Evolutionary conservation across 176 grass and related monocot genomes (phyloP).

Genomic region (Echinochloa phyllopogon): DNA sequence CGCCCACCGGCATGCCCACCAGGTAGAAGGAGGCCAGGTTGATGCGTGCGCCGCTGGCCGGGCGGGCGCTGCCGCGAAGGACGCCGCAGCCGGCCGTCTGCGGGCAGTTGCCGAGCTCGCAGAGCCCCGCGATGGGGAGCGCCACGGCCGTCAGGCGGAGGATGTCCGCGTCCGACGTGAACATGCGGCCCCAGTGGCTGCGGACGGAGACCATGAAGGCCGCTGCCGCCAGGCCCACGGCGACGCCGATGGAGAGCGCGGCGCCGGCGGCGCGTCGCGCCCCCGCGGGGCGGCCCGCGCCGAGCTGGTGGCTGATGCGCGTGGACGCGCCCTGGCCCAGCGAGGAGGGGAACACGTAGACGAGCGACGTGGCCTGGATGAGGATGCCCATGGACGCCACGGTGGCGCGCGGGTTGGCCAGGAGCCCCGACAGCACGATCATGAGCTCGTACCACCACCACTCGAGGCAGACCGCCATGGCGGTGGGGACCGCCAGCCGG

Average conservation of each 20-base stretch:
- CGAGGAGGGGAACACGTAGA: conserved; percentile 90
- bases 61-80: conserved; percentile 80
- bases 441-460: conserved; percentile 99
- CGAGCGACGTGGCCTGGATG: conserved; percentile 91
- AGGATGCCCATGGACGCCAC: conserved; percentile 98
- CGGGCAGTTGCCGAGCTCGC: conserved; percentile 96
- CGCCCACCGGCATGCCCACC: conserved; percentile 91
- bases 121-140: conserved; percentile 90
- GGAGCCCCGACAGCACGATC: conserved; percentile 92
- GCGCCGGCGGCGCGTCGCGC: conserved; percentile 62
- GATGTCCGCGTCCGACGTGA: conserved; percentile 79
- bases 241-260: conserved; percentile 54
- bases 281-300: conserved; percentile 53
- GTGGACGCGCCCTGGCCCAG: conserved; percentile 91
- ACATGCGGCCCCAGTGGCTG: conserved; percentile 71
- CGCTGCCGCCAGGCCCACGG: conserved; percentile 57
- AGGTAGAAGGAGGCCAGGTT: conserved; percentile 96
- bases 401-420: conserved; percentile 73
- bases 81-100: conserved; percentile 95
- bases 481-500: conserved; percentile 77
- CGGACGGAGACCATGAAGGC: conserved; percentile 83
- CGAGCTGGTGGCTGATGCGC: conserved; percentile 82
- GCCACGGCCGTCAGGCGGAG: conserved; percentile 70
- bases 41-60: conserved; percentile 74
- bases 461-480: conserved; percentile 86